phyloP scores from a whole-genome alignment of 768 basidiomycete genomes.

The Podaxis carcinomalis region DNA sequence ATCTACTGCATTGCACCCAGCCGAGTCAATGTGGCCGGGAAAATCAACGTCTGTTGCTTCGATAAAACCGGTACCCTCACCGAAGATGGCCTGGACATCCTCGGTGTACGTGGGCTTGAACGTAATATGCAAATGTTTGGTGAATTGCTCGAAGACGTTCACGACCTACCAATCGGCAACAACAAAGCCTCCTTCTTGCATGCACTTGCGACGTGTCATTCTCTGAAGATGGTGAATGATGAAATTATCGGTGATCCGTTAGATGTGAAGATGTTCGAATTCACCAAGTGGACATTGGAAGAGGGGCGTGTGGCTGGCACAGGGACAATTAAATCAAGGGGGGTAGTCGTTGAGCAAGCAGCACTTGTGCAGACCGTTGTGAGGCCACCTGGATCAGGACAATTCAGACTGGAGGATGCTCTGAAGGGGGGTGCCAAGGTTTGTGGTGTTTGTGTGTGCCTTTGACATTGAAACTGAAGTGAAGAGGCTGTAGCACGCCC shows the following conservation, averaged over 20 bases:
- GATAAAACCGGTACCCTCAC: constrained; percentile 99
- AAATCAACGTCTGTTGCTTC: constrained; percentile 96
- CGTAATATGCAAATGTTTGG: constrained; percentile 76
- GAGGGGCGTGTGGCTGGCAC: constrained; percentile 78
- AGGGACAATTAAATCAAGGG: constrained; percentile 64
- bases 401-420: constrained; percentile 91
- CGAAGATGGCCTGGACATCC: constrained; percentile 95
- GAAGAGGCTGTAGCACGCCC: constrained; percentile 64
- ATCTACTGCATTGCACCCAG: constrained; percentile 98
- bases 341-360: constrained; percentile 63
- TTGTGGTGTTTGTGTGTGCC: background rate
- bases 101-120: constrained; percentile 87
- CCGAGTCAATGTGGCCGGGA: constrained; percentile 91
- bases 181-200: constrained; percentile 86
- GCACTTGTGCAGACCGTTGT: constrained; percentile 96
- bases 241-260: constrained; percentile 93
- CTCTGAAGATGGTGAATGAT: constrained; percentile 84
- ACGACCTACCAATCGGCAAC: constrained; percentile 71
- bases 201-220: constrained; percentile 95
- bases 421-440: constrained; percentile 81
- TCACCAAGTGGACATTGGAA: constrained; percentile 94
- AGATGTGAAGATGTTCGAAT: constrained; percentile 97
- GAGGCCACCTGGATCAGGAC: constrained; percentile 88
- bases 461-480: background rate
- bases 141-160: constrained; percentile 81